Base-by-base conservation (phyloP, 345 rosid genomes). In the Populus pruinosa region DNA sequence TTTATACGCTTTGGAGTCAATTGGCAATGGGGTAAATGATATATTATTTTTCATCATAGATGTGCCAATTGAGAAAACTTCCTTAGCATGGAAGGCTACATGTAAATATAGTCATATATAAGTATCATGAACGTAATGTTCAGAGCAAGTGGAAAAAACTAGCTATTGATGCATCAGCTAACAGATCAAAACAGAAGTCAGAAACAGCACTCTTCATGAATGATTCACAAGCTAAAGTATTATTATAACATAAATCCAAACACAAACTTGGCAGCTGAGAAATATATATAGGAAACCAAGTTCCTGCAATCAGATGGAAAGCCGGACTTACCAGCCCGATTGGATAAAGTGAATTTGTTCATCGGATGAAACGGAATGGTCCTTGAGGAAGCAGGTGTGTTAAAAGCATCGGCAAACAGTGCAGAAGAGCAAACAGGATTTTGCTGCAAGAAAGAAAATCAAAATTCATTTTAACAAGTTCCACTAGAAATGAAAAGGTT, bases 281-380 rank as follows among this genome's bases (percentile, higher is more conserved):
- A 49, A 50, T 35, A 23, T 23, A 71, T 4, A 53, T 44, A 6
- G 38, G 59, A 74, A 50, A 25, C 33, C 63, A 25, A 33, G 53
- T 31, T 69, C 59, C 74, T 18, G 21, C 21, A 64, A 65, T 12
- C 36, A 66, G 21, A 33, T 49, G 2, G 49, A 53, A 27, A 16
- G 69, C 70, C 6, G 66, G 59, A 68, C 76, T 29, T 83, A 90
- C 93, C 92, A 36, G 85, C 59, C 81, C 76, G 88, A 87, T 78
- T 79, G 69, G 77, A 75, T 79, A 79, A 83, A 35, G 82, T 25
- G 56, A 66, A 47, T 78, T 74, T 87, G 80, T 71, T 79, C 7
- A 81, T 71, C 5, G 77, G 43, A 82, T 84, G 72, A 62, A 65
- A 67, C 25, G 74, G 70, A 70, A 39, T 31, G 9, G 83, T 47